Evolutionary conservation across 2,329 filamentous ascomycete species (phyloP).

Genomic region (Phialocephala subalpina): DNA sequence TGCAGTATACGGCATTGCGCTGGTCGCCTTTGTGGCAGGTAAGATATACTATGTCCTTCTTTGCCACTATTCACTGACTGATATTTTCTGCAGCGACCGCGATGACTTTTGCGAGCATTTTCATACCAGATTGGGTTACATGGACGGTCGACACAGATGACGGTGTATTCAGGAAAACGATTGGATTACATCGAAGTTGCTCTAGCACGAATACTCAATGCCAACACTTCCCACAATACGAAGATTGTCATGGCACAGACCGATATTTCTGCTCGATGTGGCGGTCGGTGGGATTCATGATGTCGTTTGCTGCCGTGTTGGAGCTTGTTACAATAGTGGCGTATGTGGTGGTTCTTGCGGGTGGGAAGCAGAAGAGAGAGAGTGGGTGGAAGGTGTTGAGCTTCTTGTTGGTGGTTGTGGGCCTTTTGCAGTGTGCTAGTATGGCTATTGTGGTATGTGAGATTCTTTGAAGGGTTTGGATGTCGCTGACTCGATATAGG

Average conservation of each 20-base stretch:
- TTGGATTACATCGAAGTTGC: constrained; percentile 85
- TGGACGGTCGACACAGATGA: constrained; percentile 61
- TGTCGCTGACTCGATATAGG: constrained; percentile 55
- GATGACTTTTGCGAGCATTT: constrained; percentile 75
- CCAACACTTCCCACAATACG: constrained; percentile 69
- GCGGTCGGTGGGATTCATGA: constrained; percentile 86
- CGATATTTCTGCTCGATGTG: constrained; percentile 91
- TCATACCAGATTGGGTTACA: constrained; percentile 75
- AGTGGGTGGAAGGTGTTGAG: constrained; percentile 82
- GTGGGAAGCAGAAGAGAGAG: constrained; percentile 82
- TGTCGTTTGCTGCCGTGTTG: constrained; percentile 83
- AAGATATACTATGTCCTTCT: constrained; percentile 41
- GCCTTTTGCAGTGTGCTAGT: constrained; percentile 74
- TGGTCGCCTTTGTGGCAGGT: constrained; percentile 53
- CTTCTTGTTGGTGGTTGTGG: constrained; percentile 70
- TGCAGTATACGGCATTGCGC: constrained; percentile 50
- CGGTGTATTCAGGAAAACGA: constrained; percentile 67
- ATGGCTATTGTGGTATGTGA: constrained; percentile 83
- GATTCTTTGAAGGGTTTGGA: constrained; percentile 9
- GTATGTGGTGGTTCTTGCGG: constrained; percentile 78
- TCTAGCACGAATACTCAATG: constrained; percentile 67
- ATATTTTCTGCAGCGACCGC: constrained; percentile 66
- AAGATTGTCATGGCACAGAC: constrained; percentile 64
- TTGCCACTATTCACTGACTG: constrained; percentile 9
- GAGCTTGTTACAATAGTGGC: constrained; percentile 83